These are phyloP conservation scores for Fusarium subglutinans DNA, from an alignment of 2,329 filamentous ascomycete species.

Conservation along the genomic window DNA sequence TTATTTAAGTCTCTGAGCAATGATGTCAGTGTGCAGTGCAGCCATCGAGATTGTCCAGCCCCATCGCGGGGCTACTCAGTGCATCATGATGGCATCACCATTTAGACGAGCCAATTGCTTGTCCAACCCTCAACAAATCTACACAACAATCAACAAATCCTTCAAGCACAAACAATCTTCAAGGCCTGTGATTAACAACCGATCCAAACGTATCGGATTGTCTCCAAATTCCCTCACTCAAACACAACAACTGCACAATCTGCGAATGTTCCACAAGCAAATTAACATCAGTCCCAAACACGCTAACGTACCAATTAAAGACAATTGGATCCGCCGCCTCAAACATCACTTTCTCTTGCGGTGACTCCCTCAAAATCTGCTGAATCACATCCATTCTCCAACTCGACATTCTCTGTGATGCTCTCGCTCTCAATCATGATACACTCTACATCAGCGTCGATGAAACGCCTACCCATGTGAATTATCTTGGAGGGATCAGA, in stretches of 20 bases:
- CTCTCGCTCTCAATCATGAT: constrained; percentile 69
- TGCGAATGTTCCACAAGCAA: constrained; percentile 67
- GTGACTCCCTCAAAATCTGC: constrained; percentile 60
- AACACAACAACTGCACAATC: constrained; percentile 63
- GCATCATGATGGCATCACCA: constrained; percentile 28
- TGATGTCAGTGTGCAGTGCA: constrained; percentile 24
- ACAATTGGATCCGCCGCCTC: constrained; percentile 65
- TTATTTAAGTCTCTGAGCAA: background rate
- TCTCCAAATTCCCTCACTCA: constrained; percentile 64
- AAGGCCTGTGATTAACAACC: background rate
- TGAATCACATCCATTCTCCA: constrained; percentile 67
- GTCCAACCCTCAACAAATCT: background rate
- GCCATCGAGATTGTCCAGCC: constrained; percentile 5
- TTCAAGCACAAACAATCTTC: too few relatives aligned
- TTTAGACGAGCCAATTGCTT: background rate
- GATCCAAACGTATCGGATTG: constrained; percentile 63
- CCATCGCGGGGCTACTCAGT: background rate
- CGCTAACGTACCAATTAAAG: constrained; percentile 65
- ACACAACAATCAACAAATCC: background rate
- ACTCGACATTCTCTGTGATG: constrained; percentile 64
- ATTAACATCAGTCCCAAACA: constrained; percentile 66
- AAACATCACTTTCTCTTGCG: constrained; percentile 64
- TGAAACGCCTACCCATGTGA: constrained; percentile 58
- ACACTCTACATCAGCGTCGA: constrained; percentile 61
- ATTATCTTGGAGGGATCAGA: constrained; percentile 34